Percentiles rank a stretch among this genome's conserved stretches.
Conservation (phyloP, 345 rosid species). For the Litchi chinensis region DNA sequence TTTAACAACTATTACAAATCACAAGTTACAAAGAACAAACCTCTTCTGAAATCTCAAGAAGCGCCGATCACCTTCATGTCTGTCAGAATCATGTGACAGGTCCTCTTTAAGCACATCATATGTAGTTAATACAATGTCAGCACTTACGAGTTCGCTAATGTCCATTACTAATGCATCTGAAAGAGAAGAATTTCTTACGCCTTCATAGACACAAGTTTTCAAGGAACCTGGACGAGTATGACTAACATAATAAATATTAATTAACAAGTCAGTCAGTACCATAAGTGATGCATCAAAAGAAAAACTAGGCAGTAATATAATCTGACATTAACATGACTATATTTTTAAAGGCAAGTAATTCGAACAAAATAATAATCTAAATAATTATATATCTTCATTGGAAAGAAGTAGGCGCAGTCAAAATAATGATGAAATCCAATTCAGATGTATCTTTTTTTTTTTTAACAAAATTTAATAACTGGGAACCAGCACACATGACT, state of each 20-base stretch:
- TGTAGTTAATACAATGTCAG: slow-evolving; percentile 86
- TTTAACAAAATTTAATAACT: no score
- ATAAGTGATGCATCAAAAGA: slow-evolving; percentile 20
- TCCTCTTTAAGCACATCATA: slow-evolving; percentile 98
- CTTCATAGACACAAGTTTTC: slow-evolving; percentile 75
- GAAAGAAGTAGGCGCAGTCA: not conserved
- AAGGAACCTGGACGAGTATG: slow-evolving; percentile 87
- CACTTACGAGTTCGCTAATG: slow-evolving; percentile 62
- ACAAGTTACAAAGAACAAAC: slow-evolving; percentile 41
- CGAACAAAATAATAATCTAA: not conserved
- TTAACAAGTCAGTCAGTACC: slow-evolving; percentile 25
- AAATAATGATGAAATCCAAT: not conserved
- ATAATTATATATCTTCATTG: not conserved
- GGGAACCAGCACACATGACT: no score
- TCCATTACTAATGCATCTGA: slow-evolving; percentile 53
- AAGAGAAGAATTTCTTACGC: slow-evolving; percentile 69
- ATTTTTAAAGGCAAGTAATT: slow-evolving; percentile 6
- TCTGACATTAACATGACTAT: slow-evolving; percentile 10
- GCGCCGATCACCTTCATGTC: slow-evolving; percentile 94
- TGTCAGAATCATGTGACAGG: slow-evolving; percentile 85
- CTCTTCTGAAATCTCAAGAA: slow-evolving; percentile 90
- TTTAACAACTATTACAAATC: slow-evolving; percentile 15
- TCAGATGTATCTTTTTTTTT: no score
- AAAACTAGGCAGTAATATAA: slow-evolving; percentile 11
- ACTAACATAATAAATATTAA: slow-evolving; percentile 46